phyloP scores from a whole-genome alignment of 1,284 basidiomycete genomes.

The Ceratorhiza oryzae-sativae region DNA sequence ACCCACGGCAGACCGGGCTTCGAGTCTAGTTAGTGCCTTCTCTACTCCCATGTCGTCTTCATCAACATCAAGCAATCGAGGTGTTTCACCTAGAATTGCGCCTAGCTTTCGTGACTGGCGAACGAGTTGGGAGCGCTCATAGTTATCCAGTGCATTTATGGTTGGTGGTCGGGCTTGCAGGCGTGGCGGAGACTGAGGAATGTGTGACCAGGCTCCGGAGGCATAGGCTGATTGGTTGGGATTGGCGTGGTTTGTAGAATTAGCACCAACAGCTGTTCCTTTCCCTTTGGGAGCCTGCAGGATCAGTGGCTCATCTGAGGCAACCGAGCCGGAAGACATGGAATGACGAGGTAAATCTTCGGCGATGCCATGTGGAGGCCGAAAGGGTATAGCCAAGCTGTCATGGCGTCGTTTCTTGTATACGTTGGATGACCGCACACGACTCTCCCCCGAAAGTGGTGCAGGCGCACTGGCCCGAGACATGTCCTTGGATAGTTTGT shows the following conservation, averaged over 20 bases:
- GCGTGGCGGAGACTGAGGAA: constrained; percentile 9
- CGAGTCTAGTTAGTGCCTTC: background rate
- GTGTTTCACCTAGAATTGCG: constrained; percentile 24
- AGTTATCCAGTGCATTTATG: constrained; percentile 15
- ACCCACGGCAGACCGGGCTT: background rate
- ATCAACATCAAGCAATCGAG: constrained; percentile 17
- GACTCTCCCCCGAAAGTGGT: background rate
- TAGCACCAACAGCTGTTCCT: background rate
- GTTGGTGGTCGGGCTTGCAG: constrained; percentile 29
- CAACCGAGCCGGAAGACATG: constrained; percentile 19
- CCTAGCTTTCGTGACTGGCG: constrained; percentile 27
- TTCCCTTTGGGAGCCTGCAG: constrained; percentile 1
- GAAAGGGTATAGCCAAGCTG: background rate
- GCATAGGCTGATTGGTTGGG: constrained; percentile 24
- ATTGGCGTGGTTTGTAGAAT: background rate
- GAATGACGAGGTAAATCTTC: background rate
- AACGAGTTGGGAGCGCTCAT: constrained; percentile 23
- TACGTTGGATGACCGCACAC: background rate
- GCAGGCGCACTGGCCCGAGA: background rate
- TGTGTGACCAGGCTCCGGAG: background rate
- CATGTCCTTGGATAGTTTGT: background rate
- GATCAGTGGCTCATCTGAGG: constrained; percentile 29
- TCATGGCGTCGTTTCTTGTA: constrained; percentile 32
- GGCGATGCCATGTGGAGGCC: background rate
- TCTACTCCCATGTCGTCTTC: background rate